These are phyloP conservation scores for Rhododendron ovatum DNA, from an alignment of 148 eudicot species.

Conservation along the genomic window DNA sequence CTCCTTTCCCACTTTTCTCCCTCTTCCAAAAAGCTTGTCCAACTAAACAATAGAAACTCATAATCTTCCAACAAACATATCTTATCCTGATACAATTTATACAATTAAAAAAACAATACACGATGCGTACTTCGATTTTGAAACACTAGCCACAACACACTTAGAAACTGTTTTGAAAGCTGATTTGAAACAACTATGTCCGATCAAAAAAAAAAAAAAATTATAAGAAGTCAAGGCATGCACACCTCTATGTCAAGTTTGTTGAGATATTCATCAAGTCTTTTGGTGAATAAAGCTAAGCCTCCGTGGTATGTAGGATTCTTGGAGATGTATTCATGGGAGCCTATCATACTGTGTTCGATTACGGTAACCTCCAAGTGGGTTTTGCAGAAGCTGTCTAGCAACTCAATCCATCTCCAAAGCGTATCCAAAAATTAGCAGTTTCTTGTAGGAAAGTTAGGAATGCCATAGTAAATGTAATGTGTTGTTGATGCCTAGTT, in stretches of 20 bases:
- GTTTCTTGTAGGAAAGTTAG: not conserved
- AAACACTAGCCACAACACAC: too few species aligned
- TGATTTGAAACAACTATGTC: not conserved
- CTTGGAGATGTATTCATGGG: conserved; percentile 47
- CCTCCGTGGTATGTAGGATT: conserved; percentile 21
- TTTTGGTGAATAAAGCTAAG: not conserved
- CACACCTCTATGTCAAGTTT: not conserved
- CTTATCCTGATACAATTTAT: too few species aligned
- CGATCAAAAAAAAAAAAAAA: too few species aligned
- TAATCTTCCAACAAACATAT: too few species aligned
- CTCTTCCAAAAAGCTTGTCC: too few species aligned
- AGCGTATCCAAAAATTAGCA: not conserved
- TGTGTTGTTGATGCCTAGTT: not conserved
- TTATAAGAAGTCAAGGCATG: too few species aligned
- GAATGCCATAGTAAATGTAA: not conserved
- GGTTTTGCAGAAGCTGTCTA: conserved; percentile 34
- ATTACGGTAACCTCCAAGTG: conserved; percentile 26
- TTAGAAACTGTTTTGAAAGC: not conserved
- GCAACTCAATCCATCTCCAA: not conserved
- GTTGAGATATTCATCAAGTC: not conserved
- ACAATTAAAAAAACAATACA: too few species aligned
- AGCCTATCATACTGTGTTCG: conserved; percentile 34
- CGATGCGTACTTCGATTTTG: too few species aligned
- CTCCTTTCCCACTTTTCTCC: too few species aligned
- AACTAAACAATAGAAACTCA: too few species aligned